phyloP scores from a whole-genome alignment of 192 early-diverging fungal genomes.

The Coemansia sp. region DNA sequence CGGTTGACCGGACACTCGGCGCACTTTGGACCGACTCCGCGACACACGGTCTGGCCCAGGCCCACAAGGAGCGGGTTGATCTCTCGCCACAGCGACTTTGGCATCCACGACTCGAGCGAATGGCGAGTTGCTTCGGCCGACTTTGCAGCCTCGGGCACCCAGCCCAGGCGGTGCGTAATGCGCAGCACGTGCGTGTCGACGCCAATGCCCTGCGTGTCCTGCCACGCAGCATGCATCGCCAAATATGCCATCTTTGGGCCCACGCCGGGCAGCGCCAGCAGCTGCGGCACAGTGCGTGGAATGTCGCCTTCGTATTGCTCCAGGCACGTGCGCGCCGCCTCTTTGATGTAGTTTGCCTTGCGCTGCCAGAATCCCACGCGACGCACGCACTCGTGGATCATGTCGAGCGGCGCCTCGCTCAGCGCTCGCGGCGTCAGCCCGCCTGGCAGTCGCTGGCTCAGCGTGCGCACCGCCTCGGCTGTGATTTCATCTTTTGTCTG shows the following conservation, averaged over 20 bases:
- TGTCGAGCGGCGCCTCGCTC: slow-evolving; percentile 58
- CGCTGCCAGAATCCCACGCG: slow-evolving; percentile 89
- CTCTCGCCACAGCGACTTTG: slow-evolving; percentile 76
- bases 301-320: slow-evolving; percentile 78
- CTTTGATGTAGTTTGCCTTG: slow-evolving; percentile 81
- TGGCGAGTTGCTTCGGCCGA: slow-evolving; percentile 80
- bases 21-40: slow-evolving; percentile 73
- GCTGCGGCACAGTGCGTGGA: slow-evolving; percentile 72
- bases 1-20: slow-evolving; percentile 74
- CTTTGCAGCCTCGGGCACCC: slow-evolving; percentile 72
- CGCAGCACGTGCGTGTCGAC: slow-evolving; percentile 96
- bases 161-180: slow-evolving; percentile 84
- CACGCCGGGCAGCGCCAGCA: slow-evolving; percentile 84
- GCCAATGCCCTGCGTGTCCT: slow-evolving; percentile 84
- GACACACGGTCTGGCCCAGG: slow-evolving; percentile 83
- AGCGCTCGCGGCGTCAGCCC: slow-evolving; percentile 73
- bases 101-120: slow-evolving; percentile 78
- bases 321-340: slow-evolving; percentile 70
- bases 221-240: slow-evolving; percentile 82
- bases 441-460: slow-evolving; percentile 63
- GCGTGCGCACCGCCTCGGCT: slow-evolving; percentile 68
- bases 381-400: slow-evolving; percentile 68
- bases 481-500: slow-evolving; percentile 92
- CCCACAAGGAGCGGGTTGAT: slow-evolving; percentile 91
- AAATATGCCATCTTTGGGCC: slow-evolving; percentile 95